Evolutionary conservation across 1,284 basidiomycete genomes (phyloP).

Genomic region (Pseudomicrostroma phylloplanum): DNA sequence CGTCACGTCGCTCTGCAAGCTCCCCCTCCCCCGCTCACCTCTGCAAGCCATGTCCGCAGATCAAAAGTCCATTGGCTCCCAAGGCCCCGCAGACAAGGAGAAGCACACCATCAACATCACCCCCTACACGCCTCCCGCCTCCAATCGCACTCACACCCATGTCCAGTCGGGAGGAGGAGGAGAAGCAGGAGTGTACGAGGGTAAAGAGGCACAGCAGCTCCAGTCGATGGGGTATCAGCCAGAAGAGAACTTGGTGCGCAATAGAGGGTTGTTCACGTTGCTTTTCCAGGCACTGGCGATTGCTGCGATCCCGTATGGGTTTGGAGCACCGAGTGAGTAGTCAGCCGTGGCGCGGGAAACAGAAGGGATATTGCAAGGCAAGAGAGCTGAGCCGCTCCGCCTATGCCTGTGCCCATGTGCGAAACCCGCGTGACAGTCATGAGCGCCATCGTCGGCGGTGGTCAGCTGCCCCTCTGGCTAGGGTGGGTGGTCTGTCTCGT

Average conservation of each 20-base stretch:
- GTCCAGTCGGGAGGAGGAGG: too few species aligned
- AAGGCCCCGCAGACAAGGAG: too few species aligned
- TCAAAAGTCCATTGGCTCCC: too few species aligned
- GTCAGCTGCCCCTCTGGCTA: slow-evolving; percentile 16
- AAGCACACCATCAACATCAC: neutral
- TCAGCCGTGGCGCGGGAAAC: too few species aligned
- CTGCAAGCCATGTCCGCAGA: too few species aligned
- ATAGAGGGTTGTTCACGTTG: slow-evolving; percentile 9
- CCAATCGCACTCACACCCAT: neutral
- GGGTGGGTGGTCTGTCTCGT: slow-evolving; percentile 15
- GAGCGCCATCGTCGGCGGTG: slow-evolving; percentile 14
- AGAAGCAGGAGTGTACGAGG: too few species aligned
- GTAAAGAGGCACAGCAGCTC: neutral
- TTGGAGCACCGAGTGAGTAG: slow-evolving; percentile 7
- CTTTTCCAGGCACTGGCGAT: slow-evolving; percentile 17
- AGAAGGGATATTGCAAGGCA: too few species aligned
- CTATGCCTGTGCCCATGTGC: too few species aligned
- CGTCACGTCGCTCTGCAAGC: too few species aligned
- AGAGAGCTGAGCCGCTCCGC: too few species aligned
- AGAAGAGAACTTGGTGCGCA: slow-evolving; percentile 13
- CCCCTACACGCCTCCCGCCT: neutral
- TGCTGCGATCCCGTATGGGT: slow-evolving; percentile 19
- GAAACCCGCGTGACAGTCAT: neutral
- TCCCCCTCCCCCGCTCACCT: too few species aligned
- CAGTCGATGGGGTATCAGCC: slow-evolving; percentile 11